Evolutionary conservation across 2,329 filamentous ascomycete genomes (phyloP).

Genomic region (Paramyrothecium sp.): DNA sequence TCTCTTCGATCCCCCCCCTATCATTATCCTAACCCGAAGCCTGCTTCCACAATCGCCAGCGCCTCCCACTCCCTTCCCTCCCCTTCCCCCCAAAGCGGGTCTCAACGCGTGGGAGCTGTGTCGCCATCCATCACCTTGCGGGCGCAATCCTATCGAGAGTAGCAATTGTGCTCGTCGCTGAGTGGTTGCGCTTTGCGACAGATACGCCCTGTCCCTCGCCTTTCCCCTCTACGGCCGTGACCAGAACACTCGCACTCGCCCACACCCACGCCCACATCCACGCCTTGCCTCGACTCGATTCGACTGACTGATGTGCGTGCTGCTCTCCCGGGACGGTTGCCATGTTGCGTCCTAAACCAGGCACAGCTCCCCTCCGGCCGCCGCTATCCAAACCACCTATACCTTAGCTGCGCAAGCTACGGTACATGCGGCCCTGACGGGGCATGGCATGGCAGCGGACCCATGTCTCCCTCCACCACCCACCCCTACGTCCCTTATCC

Average conservation of each 20-base stretch:
- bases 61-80: background rate
- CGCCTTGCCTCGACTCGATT: too few relatives aligned
- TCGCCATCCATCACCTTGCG: background rate
- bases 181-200: background rate
- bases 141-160: background rate
- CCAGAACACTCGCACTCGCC: too few relatives aligned
- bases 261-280: too few relatives aligned
- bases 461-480: background rate
- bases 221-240: too few relatives aligned
- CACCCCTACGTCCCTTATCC: background rate
- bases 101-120: background rate
- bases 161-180: background rate
- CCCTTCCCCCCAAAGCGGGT: background rate
- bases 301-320: too few relatives aligned
- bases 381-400: too few relatives aligned
- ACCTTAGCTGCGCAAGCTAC: background rate
- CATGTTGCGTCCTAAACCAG: background rate
- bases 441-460: background rate
- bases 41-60: background rate
- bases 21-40: background rate
- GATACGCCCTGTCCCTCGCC: background rate
- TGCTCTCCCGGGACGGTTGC: background rate
- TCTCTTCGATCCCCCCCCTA: background rate
- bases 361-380: background rate
- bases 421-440: background rate